A percentile compares a stretch with the other conserved stretches of the same genome.
Conservation (phyloP, 352 stramenopile genomes). For the Globisporangium abappressorium region DNA sequence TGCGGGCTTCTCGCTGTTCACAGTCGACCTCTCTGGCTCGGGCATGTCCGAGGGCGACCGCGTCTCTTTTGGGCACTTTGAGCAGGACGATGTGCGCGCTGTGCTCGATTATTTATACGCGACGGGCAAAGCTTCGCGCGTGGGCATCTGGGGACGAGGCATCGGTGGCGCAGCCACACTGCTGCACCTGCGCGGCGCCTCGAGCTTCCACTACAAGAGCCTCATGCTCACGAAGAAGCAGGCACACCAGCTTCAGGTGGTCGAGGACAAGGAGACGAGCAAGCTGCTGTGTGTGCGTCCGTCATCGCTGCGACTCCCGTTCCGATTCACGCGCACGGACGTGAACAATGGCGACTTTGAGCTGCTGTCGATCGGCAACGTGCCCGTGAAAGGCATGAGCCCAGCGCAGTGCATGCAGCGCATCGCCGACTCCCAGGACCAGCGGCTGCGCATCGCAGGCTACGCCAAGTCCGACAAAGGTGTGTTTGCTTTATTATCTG, state of each 20-base stretch:
- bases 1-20: slow-evolving; percentile 64
- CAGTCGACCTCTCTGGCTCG: slow-evolving; percentile 71
- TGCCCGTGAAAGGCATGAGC: slow-evolving; percentile 39
- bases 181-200: slow-evolving; percentile 43
- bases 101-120: slow-evolving; percentile 70
- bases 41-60: slow-evolving; percentile 60
- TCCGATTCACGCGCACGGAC: slow-evolving; percentile 56
- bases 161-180: slow-evolving; percentile 56
- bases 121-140: slow-evolving; percentile 41
- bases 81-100: slow-evolving; percentile 56
- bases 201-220: slow-evolving; percentile 48
- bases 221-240: slow-evolving; percentile 36
- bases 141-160: slow-evolving; percentile 67
- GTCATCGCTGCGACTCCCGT: slow-evolving; percentile 33
- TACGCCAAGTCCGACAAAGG: slow-evolving; percentile 18
- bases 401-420: slow-evolving; percentile 34
- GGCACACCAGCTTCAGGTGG: slow-evolving; percentile 39
- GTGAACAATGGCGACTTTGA: slow-evolving; percentile 65
- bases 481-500: slow-evolving; percentile 6
- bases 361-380: slow-evolving; percentile 54
- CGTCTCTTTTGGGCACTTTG: slow-evolving; percentile 69
- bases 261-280: slow-evolving; percentile 35
- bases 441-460: slow-evolving; percentile 25
- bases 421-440: slow-evolving; percentile 25
- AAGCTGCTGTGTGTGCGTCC: slow-evolving; percentile 53